These are phyloP conservation scores for Lactifluus pinguis DNA, from an alignment of 768 basidiomycete species.

Conservation along the genomic window DNA sequence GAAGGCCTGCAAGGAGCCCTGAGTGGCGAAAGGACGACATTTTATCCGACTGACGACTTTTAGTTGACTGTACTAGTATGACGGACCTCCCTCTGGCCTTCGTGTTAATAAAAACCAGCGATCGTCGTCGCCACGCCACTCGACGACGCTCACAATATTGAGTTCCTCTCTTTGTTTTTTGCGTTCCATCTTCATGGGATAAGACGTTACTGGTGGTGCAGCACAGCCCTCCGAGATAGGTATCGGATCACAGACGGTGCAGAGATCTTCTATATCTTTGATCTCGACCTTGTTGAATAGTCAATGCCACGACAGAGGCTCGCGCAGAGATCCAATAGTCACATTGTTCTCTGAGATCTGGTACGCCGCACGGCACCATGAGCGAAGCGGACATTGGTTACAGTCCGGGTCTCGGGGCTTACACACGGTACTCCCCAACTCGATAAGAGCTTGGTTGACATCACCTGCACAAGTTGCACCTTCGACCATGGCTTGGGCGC, in stretches of 20 bases:
- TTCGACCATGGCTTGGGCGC: conserved; percentile 61
- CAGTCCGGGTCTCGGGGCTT: conserved; percentile 78
- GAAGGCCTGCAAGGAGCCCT: conserved; percentile 88
- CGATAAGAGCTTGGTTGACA: conserved; percentile 89
- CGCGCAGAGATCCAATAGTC: neutral
- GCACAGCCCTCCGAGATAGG: conserved; percentile 23
- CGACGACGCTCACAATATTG: conserved; percentile 78
- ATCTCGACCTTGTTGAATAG: conserved; percentile 15
- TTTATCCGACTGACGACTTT: neutral
- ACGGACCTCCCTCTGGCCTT: conserved; percentile 70
- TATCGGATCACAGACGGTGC: conserved; percentile 57
- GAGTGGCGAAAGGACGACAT: neutral
- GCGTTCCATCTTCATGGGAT: conserved; percentile 77
- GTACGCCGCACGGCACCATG: conserved; percentile 69
- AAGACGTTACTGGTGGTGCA: conserved; percentile 48
- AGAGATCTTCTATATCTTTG: conserved; percentile 71
- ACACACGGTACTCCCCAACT: conserved; percentile 90
- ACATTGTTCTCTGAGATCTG: conserved; percentile 12
- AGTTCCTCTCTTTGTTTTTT: conserved; percentile 81
- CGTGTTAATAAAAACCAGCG: conserved; percentile 70
- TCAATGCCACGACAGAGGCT: neutral
- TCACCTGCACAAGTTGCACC: conserved; percentile 58
- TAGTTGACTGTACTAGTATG: neutral
- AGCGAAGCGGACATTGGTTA: conserved; percentile 55
- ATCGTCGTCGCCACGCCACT: conserved; percentile 48